Evolutionary conservation across 2,329 filamentous ascomycete genomes (phyloP).

Genomic region (Gnomoniopsis sp.): DNA sequence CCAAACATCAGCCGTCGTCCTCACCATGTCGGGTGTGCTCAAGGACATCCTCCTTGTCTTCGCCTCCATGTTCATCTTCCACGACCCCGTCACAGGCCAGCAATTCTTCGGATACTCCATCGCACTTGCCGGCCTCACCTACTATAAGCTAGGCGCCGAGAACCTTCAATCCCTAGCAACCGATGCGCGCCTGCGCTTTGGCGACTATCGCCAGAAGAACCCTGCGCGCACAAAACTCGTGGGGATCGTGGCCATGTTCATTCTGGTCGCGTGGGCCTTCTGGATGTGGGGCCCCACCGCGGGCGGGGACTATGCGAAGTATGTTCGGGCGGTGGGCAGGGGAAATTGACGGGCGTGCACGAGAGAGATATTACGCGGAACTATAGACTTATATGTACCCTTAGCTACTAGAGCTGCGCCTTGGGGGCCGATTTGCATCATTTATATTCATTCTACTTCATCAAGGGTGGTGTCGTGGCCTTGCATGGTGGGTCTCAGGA

Average conservation of each 20-base stretch:
- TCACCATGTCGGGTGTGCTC: conserved; percentile 69
- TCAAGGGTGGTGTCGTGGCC: no score
- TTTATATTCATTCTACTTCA: no score
- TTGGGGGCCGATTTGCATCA: no score
- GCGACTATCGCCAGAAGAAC: conserved; percentile 17
- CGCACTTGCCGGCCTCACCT: conserved; percentile 37
- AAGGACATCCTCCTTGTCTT: conserved; percentile 70
- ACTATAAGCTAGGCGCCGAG: conserved; percentile 24
- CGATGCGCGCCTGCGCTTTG: conserved; percentile 15
- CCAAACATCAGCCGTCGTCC: conserved; percentile 70
- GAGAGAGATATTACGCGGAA: not conserved
- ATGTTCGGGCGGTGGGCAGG: conserved; percentile 5
- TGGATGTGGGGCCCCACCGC: conserved; percentile 13
- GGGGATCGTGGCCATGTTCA: conserved; percentile 4
- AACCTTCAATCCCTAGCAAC: conserved; percentile 15
- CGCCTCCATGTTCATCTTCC: conserved; percentile 65
- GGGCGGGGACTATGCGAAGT: conserved; percentile 5
- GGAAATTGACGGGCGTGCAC: not conserved
- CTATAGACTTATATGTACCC: not conserved
- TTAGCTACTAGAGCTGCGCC: not conserved
- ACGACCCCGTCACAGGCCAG: conserved; percentile 59
- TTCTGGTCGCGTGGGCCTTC: conserved; percentile 2
- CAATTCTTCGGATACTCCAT: conserved; percentile 70
- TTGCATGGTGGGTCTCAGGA: no score
- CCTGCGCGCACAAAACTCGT: conserved; percentile 12